Conservation (phyloP, 1,139 yeast genomes). For the Entelexis paramagnoliae region DNA sequence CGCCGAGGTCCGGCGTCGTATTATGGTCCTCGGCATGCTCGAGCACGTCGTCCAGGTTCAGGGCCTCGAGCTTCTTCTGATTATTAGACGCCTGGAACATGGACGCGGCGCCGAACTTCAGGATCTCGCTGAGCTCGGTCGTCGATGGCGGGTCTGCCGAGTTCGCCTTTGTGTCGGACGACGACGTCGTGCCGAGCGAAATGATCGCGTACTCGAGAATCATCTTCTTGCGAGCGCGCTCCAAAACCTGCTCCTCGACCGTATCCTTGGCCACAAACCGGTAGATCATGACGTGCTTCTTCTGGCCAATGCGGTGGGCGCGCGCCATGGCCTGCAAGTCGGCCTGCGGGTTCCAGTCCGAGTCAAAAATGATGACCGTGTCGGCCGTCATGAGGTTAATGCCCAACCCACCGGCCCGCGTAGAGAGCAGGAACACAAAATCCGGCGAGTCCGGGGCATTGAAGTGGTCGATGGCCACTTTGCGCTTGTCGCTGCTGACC, state of each 20-base stretch:
- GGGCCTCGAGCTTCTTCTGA: conserved; percentile 88
- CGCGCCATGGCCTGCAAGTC: conserved; percentile 99
- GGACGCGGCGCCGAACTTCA: conserved; percentile 96
- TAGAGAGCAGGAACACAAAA: conserved; percentile 79
- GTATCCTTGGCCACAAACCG: conserved; percentile 95
- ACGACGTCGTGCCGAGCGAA: conserved; percentile 61
- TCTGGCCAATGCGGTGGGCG: conserved; percentile 98
- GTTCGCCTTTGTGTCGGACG: conserved; percentile 26
- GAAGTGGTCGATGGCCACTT: conserved; percentile 91
- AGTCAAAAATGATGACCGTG: conserved; percentile 91
- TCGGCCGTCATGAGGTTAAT: conserved; percentile 98
- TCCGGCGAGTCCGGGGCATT: conserved; percentile 91
- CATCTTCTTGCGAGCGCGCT: conserved; percentile 96
- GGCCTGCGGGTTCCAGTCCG: conserved; percentile 99
- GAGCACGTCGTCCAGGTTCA: conserved; percentile 90
- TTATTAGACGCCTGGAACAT: conserved; percentile 91
- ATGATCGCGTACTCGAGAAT: conserved; percentile 95
- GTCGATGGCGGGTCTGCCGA: conserved; percentile 57
- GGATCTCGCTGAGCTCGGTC: conserved; percentile 80
- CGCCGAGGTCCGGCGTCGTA: conserved; percentile 93
- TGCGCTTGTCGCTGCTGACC: conserved; percentile 83
- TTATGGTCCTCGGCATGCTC: conserved; percentile 96
- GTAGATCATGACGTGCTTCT: conserved; percentile 93
- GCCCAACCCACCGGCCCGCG: conserved; percentile 98
- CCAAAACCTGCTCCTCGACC: conserved; percentile 92